Evolutionary conservation across 768 basidiomycete genomes (phyloP).

Genomic region (Boletellus sp.): DNA sequence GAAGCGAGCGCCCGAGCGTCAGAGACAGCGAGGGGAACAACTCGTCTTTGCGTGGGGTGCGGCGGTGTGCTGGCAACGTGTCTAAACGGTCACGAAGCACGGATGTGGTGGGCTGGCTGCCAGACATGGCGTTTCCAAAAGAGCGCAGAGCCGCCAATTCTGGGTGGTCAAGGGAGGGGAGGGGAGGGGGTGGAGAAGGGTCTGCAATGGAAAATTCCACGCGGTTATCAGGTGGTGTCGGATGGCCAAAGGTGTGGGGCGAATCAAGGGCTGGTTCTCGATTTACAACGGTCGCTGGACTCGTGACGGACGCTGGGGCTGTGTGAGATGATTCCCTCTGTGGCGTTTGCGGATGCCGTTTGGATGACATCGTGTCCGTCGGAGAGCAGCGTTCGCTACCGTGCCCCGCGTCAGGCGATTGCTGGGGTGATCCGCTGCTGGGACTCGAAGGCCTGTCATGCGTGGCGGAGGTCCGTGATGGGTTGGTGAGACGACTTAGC

Average conservation of each 20-base stretch:
- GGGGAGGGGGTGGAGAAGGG: constrained; percentile 44
- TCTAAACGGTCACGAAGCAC: constrained; percentile 22
- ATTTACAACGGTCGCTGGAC: constrained; percentile 27
- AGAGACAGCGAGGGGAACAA: constrained; percentile 22
- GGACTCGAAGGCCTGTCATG: constrained; percentile 9
- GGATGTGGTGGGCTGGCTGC: constrained; percentile 2
- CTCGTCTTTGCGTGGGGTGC: constrained; percentile 16
- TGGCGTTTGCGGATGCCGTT: constrained; percentile 25
- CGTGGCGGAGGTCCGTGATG: constrained; percentile 13
- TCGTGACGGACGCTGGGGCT: constrained; percentile 15
- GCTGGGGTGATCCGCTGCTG: constrained; percentile 16
- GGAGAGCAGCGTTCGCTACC: constrained; percentile 31
- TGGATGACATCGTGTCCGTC: constrained; percentile 26
- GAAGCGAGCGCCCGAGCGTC: constrained; percentile 25
- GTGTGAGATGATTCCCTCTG: constrained; percentile 20
- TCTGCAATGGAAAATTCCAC: constrained; percentile 21
- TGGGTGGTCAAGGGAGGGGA: constrained; percentile 51
- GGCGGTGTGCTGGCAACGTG: constrained; percentile 17
- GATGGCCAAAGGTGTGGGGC: constrained; percentile 40
- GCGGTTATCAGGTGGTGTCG: constrained; percentile 30
- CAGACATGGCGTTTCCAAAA: constrained; percentile 14
- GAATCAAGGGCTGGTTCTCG: constrained; percentile 29
- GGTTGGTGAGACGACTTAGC: constrained; percentile 16
- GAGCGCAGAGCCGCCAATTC: constrained; percentile 22
- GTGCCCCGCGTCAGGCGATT: constrained; percentile 14